phyloP scores from a whole-genome alignment of 805 yeast genomes.

The Candida endomychidarum region DNA sequence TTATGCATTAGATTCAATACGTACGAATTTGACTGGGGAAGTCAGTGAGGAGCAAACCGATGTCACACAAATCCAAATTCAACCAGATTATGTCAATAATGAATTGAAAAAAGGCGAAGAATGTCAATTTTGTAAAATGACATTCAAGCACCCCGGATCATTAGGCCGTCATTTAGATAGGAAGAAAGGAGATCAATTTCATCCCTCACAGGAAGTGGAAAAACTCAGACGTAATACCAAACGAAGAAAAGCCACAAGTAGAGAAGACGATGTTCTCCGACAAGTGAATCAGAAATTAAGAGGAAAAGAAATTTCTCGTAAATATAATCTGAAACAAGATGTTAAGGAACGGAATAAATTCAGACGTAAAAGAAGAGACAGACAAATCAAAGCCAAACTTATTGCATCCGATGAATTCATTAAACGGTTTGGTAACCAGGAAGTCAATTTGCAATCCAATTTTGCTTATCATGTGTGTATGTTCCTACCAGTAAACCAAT shows the following conservation, averaged over 20 bases:
- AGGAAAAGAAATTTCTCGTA: slow-evolving; percentile 1
- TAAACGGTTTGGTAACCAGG: slow-evolving; percentile 5
- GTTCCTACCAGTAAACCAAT: slow-evolving; percentile 10
- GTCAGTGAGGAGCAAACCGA: background rate
- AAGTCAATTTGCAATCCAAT: background rate
- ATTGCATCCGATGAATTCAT: slow-evolving; percentile 5
- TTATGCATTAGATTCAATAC: background rate
- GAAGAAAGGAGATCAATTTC: slow-evolving; percentile 10
- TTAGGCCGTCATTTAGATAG: slow-evolving; percentile 12
- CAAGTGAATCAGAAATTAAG: slow-evolving; percentile 4
- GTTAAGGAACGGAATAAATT: slow-evolving; percentile 8
- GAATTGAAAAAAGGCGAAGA: background rate
- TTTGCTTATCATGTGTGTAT: slow-evolving; percentile 10
- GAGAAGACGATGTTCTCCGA: slow-evolving; percentile 5
- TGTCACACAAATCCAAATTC: background rate
- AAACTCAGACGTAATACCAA: slow-evolving; percentile 1
- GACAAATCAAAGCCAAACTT: slow-evolving; percentile 11
- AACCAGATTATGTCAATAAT: background rate
- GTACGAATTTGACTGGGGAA: background rate
- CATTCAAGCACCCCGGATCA: slow-evolving; percentile 12
- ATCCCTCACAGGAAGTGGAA: slow-evolving; percentile 8
- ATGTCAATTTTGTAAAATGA: slow-evolving; percentile 10
- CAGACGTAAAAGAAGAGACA: slow-evolving; percentile 8
- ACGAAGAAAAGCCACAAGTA: slow-evolving; percentile 2
- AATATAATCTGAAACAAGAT: slow-evolving; percentile 11